phyloP scores from a whole-genome alignment of 2,329 filamentous ascomycete genomes.

The Venturia carpophila region DNA sequence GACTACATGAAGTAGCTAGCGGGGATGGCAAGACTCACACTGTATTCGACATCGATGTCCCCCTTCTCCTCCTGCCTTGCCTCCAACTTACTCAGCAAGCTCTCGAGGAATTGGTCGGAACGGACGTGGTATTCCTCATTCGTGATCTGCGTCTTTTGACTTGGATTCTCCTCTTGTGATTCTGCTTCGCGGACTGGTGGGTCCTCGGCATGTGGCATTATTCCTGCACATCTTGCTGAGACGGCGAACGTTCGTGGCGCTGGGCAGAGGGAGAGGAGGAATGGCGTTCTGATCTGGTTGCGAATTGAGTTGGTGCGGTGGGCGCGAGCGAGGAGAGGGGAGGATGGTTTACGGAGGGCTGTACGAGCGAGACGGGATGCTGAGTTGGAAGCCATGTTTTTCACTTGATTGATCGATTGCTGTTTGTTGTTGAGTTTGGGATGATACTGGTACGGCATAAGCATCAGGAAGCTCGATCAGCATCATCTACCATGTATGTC shows the following conservation, averaged over 20 bases:
- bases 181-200: constrained; percentile 32
- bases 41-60: constrained; percentile 82
- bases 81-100: constrained; percentile 56
- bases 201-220: constrained; percentile 27
- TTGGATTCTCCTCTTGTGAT: constrained; percentile 23
- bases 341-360: constrained; percentile 12
- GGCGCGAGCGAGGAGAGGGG: constrained; percentile 1
- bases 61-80: constrained; percentile 62
- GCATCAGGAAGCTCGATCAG: neutral
- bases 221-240: constrained; percentile 11
- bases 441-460: neutral
- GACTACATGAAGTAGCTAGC: neutral
- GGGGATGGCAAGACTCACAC: constrained; percentile 49
- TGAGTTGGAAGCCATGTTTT: constrained; percentile 16
- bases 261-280: constrained; percentile 1
- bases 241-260: constrained; percentile 3
- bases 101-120: constrained; percentile 66
- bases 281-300: constrained; percentile 7
- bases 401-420: neutral
- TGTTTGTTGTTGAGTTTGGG: neutral
- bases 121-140: constrained; percentile 68
- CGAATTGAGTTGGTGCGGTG: constrained; percentile 3
- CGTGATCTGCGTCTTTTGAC: constrained; percentile 56
- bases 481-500: neutral
- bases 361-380: constrained; percentile 10